Conservation (phyloP, 148 eudicot species). For the Gaultheria prostrata region DNA sequence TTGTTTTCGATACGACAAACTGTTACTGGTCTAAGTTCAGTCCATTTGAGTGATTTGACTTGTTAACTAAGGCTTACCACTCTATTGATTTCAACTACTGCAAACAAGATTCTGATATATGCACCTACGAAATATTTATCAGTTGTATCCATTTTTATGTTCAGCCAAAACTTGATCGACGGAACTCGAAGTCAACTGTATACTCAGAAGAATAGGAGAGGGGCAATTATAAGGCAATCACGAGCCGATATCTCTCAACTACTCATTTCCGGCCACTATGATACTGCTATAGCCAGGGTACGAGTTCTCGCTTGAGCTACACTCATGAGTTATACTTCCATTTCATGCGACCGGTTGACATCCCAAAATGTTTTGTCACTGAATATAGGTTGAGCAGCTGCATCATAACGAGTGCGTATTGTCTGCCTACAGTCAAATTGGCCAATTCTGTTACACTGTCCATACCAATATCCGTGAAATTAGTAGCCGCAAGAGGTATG, state of each 20-base stretch:
- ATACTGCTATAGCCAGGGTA: conserved; percentile 25
- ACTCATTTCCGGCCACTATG: conserved; percentile 2
- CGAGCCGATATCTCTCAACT: conserved; percentile 27
- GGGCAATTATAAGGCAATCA: conserved; percentile 25
- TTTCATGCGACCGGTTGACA: not conserved
- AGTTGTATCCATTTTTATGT: not conserved
- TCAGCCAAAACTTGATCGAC: conserved; percentile 28
- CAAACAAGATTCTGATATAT: not conserved
- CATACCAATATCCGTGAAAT: conserved; percentile 12
- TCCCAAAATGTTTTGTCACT: not conserved
- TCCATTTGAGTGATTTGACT: not conserved
- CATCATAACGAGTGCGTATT: conserved; percentile 20
- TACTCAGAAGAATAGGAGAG: conserved; percentile 26
- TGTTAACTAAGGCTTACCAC: not conserved
- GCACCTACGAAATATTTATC: not conserved
- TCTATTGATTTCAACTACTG: not conserved
- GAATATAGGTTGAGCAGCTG: conserved; percentile 20
- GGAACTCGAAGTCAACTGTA: conserved; percentile 15
- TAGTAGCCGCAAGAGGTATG: conserved; percentile 17
- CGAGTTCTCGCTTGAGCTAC: not conserved
- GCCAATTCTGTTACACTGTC: conserved; percentile 20
- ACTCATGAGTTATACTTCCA: not conserved
- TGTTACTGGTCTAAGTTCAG: not conserved
- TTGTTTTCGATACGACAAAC: not conserved
- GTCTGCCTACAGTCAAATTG: conserved; percentile 32